Conservation (phyloP, 2,329 filamentous ascomycete species). For the Aspergillus sclerotialis region DNA sequence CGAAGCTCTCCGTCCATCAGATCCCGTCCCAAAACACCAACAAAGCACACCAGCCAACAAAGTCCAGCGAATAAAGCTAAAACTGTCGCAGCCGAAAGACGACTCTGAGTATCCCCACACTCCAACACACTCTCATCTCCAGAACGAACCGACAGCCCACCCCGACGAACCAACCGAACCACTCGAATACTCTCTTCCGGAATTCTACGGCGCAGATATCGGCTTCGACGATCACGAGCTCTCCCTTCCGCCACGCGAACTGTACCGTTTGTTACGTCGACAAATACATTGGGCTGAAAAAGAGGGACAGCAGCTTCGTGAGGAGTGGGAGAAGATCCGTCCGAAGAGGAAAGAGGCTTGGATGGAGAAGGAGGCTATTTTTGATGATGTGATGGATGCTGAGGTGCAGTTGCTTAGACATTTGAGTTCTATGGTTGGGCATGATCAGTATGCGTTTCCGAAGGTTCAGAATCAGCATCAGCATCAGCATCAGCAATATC, state of each 20-base stretch:
- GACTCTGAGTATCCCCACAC: slow-evolving; percentile 9
- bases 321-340: slow-evolving; percentile 32
- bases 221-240: slow-evolving; percentile 40
- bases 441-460: slow-evolving; percentile 13
- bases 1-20: slow-evolving; percentile 72
- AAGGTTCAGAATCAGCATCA: slow-evolving; percentile 11
- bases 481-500: not conserved
- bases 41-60: slow-evolving; percentile 26
- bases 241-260: slow-evolving; percentile 32
- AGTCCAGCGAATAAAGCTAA: slow-evolving; percentile 36
- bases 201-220: slow-evolving; percentile 31
- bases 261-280: slow-evolving; percentile 39
- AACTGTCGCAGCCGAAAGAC: slow-evolving; percentile 31
- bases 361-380: slow-evolving; percentile 36
- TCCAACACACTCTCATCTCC: not conserved
- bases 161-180: slow-evolving; percentile 20
- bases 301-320: slow-evolving; percentile 31
- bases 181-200: slow-evolving; percentile 30
- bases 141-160: no score
- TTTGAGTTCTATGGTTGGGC: slow-evolving; percentile 23
- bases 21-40: slow-evolving; percentile 36
- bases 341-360: slow-evolving; percentile 33
- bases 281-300: slow-evolving; percentile 44
- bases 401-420: slow-evolving; percentile 26
- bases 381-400: slow-evolving; percentile 37